Evolutionary conservation across 2,329 filamentous ascomycete species (phyloP).

Genomic region (Ophiocordyceps unilateralis): DNA sequence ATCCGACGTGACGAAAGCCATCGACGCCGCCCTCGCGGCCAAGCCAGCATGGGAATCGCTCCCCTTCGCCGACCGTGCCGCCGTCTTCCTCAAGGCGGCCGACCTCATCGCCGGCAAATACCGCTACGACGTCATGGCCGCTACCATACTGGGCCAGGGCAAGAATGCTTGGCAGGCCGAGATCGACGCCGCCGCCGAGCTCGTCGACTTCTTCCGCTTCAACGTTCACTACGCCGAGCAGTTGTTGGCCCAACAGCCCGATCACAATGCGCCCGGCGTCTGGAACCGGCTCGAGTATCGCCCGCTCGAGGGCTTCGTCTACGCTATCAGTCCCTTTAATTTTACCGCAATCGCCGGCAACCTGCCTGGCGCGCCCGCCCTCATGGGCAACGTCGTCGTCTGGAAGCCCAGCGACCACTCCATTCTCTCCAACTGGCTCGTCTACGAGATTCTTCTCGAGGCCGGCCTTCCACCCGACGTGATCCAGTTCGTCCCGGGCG

Average conservation of each 20-base stretch:
- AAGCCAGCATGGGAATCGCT: slow-evolving; percentile 73
- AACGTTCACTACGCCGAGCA: slow-evolving; percentile 90
- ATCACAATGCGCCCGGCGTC: slow-evolving; percentile 63
- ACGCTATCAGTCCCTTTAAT: slow-evolving; percentile 89
- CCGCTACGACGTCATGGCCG: slow-evolving; percentile 89
- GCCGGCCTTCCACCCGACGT: slow-evolving; percentile 79
- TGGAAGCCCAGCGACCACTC: slow-evolving; percentile 93
- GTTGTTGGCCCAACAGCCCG: slow-evolving; percentile 73
- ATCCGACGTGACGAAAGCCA: slow-evolving; percentile 61
- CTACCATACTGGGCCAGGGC: slow-evolving; percentile 89
- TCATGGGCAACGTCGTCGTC: slow-evolving; percentile 86
- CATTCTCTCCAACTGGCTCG: slow-evolving; percentile 77
- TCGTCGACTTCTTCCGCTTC: slow-evolving; percentile 85
- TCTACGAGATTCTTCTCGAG: slow-evolving; percentile 82
- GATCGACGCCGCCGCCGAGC: slow-evolving; percentile 86
- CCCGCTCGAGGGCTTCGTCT: slow-evolving; percentile 86
- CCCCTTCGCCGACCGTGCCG: slow-evolving; percentile 79
- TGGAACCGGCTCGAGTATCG: slow-evolving; percentile 90
- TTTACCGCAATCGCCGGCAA: slow-evolving; percentile 92
- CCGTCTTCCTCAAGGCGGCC: slow-evolving; percentile 89
- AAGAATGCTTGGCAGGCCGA: slow-evolving; percentile 99
- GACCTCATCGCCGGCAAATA: slow-evolving; percentile 86
- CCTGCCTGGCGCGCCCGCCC: slow-evolving; percentile 62
- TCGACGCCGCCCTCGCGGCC: slow-evolving; percentile 70
- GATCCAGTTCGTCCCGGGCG: slow-evolving; percentile 84